A percentile compares a stretch with the other conserved stretches of the same genome.
phyloP scores from a whole-genome alignment of 345 rosid genomes.

The Euphorbia lathyris region DNA sequence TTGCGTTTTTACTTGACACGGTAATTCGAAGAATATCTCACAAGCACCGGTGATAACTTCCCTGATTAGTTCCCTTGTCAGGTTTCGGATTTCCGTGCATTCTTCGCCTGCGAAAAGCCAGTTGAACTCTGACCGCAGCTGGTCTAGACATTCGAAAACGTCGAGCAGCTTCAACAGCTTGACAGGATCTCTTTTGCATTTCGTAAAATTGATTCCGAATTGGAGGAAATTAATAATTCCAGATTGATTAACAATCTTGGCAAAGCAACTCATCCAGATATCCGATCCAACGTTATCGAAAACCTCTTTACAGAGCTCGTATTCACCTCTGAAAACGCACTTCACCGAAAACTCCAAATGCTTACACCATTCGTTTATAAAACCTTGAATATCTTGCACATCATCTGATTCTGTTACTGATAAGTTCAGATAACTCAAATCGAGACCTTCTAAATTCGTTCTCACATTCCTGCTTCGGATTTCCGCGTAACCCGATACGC shows the following conservation, averaged over 20 bases:
- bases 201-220: conserved; percentile 56
- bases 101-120: conserved; percentile 49
- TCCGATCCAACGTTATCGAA: conserved; percentile 35
- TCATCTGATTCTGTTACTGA: conserved; percentile 40
- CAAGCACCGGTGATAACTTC: conserved; percentile 52
- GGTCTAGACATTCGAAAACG: conserved; percentile 53
- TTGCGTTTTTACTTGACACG: conserved; percentile 60
- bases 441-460: conserved; percentile 37
- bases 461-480: conserved; percentile 38
- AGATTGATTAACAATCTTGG: conserved; percentile 47
- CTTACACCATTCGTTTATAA: conserved; percentile 50
- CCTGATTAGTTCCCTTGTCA: conserved; percentile 56
- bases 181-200: conserved; percentile 54
- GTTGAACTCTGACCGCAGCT: conserved; percentile 60
- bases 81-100: conserved; percentile 50
- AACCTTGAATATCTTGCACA: conserved; percentile 38
- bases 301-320: conserved; percentile 44
- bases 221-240: conserved; percentile 43
- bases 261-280: conserved; percentile 41
- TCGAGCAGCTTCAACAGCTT: conserved; percentile 68
- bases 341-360: conserved; percentile 52
- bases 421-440: conserved; percentile 45
- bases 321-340: conserved; percentile 46
- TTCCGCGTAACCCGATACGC: conserved; percentile 34
- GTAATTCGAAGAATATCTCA: conserved; percentile 73